Evolutionary conservation across 305 asterid species (phyloP).

Genomic region (Petunia hybrid): DNA sequence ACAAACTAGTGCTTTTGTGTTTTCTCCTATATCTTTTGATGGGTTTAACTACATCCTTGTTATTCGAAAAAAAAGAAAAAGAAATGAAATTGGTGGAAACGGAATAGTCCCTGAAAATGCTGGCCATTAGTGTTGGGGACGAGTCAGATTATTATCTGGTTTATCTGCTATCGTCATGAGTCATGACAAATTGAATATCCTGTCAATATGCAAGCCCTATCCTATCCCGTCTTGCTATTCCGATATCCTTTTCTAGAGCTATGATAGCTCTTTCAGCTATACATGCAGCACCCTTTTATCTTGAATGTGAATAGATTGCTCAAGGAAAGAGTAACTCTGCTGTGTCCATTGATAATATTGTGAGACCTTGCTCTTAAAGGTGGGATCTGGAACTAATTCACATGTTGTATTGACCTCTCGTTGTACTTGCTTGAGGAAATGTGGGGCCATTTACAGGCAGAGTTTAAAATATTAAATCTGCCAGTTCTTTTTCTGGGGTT

Average conservation of each 20-base stretch:
- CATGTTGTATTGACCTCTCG: not conserved
- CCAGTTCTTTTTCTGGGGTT: not conserved
- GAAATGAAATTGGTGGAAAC: not conserved
- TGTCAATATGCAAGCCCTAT: conserved; percentile 2
- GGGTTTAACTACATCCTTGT: not conserved
- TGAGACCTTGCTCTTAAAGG: conserved; percentile 12
- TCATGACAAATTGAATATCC: conserved; percentile 14
- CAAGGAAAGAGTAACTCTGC: not conserved
- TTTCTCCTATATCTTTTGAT: not conserved
- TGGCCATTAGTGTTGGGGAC: not conserved
- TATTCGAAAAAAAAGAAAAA: not conserved
- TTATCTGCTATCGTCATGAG: not conserved
- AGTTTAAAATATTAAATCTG: not conserved
- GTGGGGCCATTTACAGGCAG: not conserved
- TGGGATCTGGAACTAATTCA: conserved; percentile 10
- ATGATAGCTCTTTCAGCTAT: conserved; percentile 8
- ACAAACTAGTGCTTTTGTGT: not conserved
- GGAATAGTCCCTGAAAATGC: not conserved
- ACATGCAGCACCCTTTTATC: not conserved
- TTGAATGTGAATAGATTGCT: conserved; percentile 7
- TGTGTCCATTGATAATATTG: conserved; percentile 11
- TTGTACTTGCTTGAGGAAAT: not conserved
- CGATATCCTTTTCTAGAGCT: not conserved
- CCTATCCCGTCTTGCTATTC: not conserved
- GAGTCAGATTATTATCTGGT: conserved; percentile 22